Percentiles rank a stretch among this genome's conserved stretches.
phyloP scores from a whole-genome alignment of 2,329 filamentous ascomycete genomes.

The Tolypocladium cylindrosporum region DNA sequence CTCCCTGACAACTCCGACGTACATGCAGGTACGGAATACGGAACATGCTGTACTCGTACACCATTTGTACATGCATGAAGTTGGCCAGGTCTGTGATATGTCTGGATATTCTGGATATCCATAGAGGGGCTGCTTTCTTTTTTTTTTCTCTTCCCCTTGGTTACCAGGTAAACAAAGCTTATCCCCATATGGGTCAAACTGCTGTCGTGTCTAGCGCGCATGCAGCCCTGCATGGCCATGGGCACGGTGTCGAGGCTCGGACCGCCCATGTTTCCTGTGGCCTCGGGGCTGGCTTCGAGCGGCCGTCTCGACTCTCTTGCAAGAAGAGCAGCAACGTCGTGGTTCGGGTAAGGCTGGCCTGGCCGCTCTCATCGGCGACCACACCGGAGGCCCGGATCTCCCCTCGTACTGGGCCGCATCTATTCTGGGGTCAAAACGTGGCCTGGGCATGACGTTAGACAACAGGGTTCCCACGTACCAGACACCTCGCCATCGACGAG shows the following conservation, averaged over 20 bases:
- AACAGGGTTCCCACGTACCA: constrained; percentile 1
- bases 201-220: neutral
- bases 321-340: neutral
- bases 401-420: neutral
- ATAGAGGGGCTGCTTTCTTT: neutral
- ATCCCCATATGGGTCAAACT: neutral
- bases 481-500: neutral
- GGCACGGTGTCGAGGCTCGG: neutral
- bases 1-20: neutral
- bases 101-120: neutral
- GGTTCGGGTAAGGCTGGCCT: neutral
- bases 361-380: neutral
- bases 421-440: neutral
- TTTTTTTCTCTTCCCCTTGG: neutral
- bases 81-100: neutral
- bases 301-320: neutral
- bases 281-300: neutral
- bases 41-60: neutral
- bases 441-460: constrained; percentile 3
- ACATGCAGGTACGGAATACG: too few relatives aligned
- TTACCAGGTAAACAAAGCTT: constrained; percentile 4
- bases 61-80: neutral
- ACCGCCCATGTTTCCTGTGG: neutral
- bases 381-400: neutral
- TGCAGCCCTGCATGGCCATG: neutral